Evolutionary conservation across 2,329 filamentous ascomycete species (phyloP), one percentile per base, ranked within the genome.

Genomic region (Pseudofabraea citricarpa): DNA sequence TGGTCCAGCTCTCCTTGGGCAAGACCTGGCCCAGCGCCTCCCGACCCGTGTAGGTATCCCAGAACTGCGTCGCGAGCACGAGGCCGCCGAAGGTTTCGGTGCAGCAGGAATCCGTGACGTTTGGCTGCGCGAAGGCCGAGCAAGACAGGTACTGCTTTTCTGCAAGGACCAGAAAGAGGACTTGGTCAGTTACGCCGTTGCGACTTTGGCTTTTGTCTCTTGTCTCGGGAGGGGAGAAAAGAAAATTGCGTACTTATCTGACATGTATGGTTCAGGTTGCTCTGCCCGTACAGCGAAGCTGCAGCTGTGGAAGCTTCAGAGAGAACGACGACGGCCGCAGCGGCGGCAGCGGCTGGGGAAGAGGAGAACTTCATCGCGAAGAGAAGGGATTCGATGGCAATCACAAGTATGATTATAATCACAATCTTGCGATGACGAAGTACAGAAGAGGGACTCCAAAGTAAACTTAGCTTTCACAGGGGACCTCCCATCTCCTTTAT

Each of bases 81-180:
- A 85, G 67, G 4, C 81, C 81, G 21, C 81, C 81, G 52, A 68
- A 83, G 0, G 81, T 84, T 65, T 85, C 81, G 13, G 70, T 70
- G 54, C 81, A 85, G 69, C 81, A 85, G 1, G 74, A 74, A 55
- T 85, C 79, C 24, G 77, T 73, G 41, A 66, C 58, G 24, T 54
- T 61, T 1, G 66, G 68, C 19, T 63, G 60, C 5, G 72, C 74
- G 2, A 62, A 56, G 16, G 61, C 52, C 1, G 72, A 75, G 62
- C 75, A 79, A 2, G 75, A 79, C 23, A 74, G 63, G 41, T 48
- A 52, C 16, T 51, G 50, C n/a, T 48, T 52, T 45, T 50, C 56
- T 58, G 26, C 6, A 6, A 9, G 23, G 2, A 9, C n/a, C n/a
- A n/a, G n/a, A n/a, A n/a, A n/a, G n/a, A n/a, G n/a, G n/a, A n/a